A percentile compares a stretch with the other conserved stretches of the same genome.
phyloP scores from a whole-genome alignment of 2,329 filamentous ascomycete species.

The Alternaria alternata region DNA sequence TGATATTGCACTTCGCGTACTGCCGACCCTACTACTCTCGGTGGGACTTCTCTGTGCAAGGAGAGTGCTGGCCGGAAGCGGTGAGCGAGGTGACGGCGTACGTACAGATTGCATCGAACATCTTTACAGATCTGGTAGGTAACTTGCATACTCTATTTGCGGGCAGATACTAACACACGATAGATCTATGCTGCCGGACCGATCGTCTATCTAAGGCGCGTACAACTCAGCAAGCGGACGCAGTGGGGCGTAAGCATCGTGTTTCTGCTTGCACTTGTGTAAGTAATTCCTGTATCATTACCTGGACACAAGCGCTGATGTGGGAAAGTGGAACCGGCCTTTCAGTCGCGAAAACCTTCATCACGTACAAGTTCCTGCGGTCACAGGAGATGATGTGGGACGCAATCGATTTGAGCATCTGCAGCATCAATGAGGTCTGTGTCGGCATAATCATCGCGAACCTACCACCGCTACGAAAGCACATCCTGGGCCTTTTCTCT shows the following conservation, averaged over 20 bases:
- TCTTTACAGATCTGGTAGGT: slow-evolving; percentile 19
- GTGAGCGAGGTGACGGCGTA: slow-evolving; percentile 12
- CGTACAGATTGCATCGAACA: slow-evolving; percentile 19
- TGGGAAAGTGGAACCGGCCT: slow-evolving; percentile 9
- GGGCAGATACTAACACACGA: neutral
- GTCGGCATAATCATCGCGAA: slow-evolving; percentile 24
- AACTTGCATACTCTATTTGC: neutral
- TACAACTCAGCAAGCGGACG: slow-evolving; percentile 18
- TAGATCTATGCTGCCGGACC: slow-evolving; percentile 22
- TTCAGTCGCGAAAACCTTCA: slow-evolving; percentile 15
- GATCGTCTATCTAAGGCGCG: slow-evolving; percentile 14
- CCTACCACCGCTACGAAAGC: slow-evolving; percentile 22
- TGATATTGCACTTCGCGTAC: slow-evolving; percentile 9
- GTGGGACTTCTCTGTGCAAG: slow-evolving; percentile 9
- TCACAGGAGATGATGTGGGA: slow-evolving; percentile 20
- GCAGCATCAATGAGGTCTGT: slow-evolving; percentile 22
- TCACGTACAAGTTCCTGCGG: slow-evolving; percentile 9
- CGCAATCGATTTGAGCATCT: slow-evolving; percentile 20
- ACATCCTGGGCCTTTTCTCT: neutral
- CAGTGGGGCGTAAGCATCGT: slow-evolving; percentile 19
- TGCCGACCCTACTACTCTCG: slow-evolving; percentile 11
- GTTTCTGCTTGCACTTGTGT: slow-evolving; percentile 20
- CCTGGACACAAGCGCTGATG: neutral
- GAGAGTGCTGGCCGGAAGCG: slow-evolving; percentile 16
- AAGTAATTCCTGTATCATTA: neutral